Conservation (phyloP, 2,329 filamentous ascomycete genomes). For the Calonectria hongkongensis region DNA sequence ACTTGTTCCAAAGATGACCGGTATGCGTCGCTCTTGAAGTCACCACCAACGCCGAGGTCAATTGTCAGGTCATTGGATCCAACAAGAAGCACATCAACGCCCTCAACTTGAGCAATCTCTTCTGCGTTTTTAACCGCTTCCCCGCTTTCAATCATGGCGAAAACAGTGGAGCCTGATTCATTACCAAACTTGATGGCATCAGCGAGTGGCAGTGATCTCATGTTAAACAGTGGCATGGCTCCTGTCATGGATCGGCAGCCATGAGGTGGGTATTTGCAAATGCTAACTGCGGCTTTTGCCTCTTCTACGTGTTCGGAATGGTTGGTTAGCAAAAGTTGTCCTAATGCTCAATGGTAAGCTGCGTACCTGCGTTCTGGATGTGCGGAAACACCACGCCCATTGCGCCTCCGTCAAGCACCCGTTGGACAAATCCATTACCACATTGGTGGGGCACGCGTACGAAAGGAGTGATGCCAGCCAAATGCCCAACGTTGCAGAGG, state of each 20-base stretch:
- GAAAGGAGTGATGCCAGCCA: conserved; percentile 56
- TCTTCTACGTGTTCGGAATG: conserved; percentile 59
- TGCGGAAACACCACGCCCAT: conserved; percentile 58
- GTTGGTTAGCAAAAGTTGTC: background rate
- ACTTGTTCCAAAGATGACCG: conserved; percentile 40
- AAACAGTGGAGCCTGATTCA: conserved; percentile 47
- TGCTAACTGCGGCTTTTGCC: conserved; percentile 63
- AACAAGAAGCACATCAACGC: conserved; percentile 57
- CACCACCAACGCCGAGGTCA: conserved; percentile 40
- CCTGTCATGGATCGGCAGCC: conserved; percentile 54
- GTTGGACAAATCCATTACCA: conserved; percentile 58
- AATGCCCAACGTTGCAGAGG: conserved; percentile 54
- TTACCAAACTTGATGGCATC: conserved; percentile 49
- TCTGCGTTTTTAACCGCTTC: conserved; percentile 53
- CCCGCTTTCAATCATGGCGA: conserved; percentile 55
- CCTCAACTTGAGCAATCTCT: conserved; percentile 56
- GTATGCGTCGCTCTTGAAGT: conserved; percentile 37
- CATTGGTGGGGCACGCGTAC: conserved; percentile 59
- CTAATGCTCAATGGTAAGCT: background rate
- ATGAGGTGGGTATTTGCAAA: conserved; percentile 54
- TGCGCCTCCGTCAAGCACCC: conserved; percentile 58
- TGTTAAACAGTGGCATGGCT: conserved; percentile 48
- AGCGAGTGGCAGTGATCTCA: conserved; percentile 38
- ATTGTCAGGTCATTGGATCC: conserved; percentile 57
- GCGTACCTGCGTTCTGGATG: conserved; percentile 38